Evolutionary conservation across 2,329 filamentous ascomycete species (phyloP), one percentile per base, ranked within the genome.

Genomic region (Cordyceps militaris): DNA sequence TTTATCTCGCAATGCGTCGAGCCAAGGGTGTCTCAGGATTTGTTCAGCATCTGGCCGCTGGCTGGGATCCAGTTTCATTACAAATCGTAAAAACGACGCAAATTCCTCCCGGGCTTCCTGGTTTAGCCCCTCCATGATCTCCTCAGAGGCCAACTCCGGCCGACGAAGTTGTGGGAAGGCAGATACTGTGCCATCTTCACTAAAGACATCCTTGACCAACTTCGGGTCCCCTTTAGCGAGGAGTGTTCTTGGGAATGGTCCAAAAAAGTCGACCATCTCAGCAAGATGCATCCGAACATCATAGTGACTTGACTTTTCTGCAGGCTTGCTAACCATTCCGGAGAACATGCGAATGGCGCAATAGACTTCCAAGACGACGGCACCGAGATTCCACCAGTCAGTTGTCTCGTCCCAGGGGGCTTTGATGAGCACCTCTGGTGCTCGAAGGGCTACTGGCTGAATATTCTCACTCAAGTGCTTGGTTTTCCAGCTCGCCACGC

Each of bases 381-480:
- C 47, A 11, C 66, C 63, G 0, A 66, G 59, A 30, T 64, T 66
- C 63, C 63, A 67, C 53, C 60, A 61, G 48, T 66, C 63, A 2
- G 58, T 51, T 1, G 47, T 54, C 2, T 48, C 13, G 43, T 63
- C 59, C 64, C 63, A 67, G 3, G 58, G 56, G 11, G 63, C 63
- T 6, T 60, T 58, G 4, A 67, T 61, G 3, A 66, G 52, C 5
- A 66, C 65, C 52, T 67, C 65, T 0, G 65, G 65, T 3, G 65
- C 58, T 11, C 62, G 62, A 4, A 67, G 62, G 3, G 59, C 60
- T 0, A 63, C 56, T 0, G 65, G 63, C 43, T 67, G 63, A 21
- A 67, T 67, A 3, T 38, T 30, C 19, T 66, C 59, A 4, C 40
- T 56, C 2, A 67, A 59, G 34, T 65, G 64, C 4, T 58, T 59